Conservation (phyloP, 192 early-diverging fungal species). For the Coemansia aciculifera region DNA sequence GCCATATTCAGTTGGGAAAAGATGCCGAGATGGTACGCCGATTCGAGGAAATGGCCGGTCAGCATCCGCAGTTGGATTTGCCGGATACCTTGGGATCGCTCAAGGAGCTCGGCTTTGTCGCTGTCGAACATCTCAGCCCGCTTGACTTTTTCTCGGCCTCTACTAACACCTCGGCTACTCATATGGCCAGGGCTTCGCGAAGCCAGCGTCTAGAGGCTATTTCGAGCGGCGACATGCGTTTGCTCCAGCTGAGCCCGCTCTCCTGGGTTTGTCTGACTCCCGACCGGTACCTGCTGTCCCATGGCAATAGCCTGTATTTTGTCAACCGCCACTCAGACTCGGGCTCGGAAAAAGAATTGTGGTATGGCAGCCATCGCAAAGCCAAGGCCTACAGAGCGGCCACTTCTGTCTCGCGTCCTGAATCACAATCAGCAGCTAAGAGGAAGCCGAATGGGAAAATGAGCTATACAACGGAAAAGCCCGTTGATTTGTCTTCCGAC, state of each 20-base stretch:
- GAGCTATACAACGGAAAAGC: conserved; percentile 8
- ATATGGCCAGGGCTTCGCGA: neutral
- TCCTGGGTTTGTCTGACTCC: conserved; percentile 39
- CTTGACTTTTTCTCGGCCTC: conserved; percentile 26
- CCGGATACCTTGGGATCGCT: conserved; percentile 19
- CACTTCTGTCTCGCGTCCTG: neutral
- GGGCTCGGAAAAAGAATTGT: conserved; percentile 4
- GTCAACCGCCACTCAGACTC: neutral
- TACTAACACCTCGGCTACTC: neutral
- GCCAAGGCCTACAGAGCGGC: neutral
- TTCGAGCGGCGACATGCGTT: conserved; percentile 22
- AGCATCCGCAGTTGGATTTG: neutral
- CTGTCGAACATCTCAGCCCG: conserved; percentile 30
- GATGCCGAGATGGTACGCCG: conserved; percentile 7
- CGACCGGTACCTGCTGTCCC: conserved; percentile 17
- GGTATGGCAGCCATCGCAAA: conserved; percentile 24
- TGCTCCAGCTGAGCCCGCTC: conserved; percentile 23
- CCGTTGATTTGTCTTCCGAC: conserved; percentile 33
- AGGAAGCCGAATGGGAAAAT: neutral
- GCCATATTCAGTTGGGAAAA: neutral
- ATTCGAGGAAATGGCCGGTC: conserved; percentile 1
- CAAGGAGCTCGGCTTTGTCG: conserved; percentile 23
- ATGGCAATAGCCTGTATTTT: conserved; percentile 6
- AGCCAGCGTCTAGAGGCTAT: conserved; percentile 7
- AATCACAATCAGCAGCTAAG: neutral